Evolutionary conservation across 768 basidiomycete genomes (phyloP).

Genomic region (Rhodotorula sphaerocarpa): DNA sequence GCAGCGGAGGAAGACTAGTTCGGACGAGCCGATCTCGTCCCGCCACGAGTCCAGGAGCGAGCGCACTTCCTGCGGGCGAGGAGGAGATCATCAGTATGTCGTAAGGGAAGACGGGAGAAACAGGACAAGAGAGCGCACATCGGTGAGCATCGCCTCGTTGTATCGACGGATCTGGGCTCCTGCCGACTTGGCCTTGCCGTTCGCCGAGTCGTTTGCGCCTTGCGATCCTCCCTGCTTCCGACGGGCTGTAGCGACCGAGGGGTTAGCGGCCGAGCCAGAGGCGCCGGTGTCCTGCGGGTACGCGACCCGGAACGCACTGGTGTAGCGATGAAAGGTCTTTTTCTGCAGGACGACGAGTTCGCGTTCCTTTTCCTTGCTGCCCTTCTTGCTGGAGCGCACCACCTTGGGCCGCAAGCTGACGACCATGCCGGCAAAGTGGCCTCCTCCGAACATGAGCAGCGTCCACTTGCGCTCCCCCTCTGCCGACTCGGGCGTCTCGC

Average conservation of each 20-base stretch:
- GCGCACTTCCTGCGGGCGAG: conserved; percentile 65
- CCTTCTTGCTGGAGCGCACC: conserved; percentile 45
- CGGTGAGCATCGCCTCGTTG: conserved; percentile 84
- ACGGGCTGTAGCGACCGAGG: conserved; percentile 58
- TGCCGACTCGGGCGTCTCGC: conserved; percentile 32
- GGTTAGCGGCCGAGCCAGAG: too few species aligned
- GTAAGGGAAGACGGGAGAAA: too few species aligned
- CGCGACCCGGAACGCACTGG: conserved; percentile 52
- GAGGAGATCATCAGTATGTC: not conserved
- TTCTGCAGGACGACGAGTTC: conserved; percentile 75
- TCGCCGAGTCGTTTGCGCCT: conserved; percentile 80
- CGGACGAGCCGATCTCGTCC: conserved; percentile 75
- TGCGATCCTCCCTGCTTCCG: conserved; percentile 96
- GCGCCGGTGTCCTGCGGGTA: too few species aligned
- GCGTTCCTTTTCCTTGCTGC: conserved; percentile 57
- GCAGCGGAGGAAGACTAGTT: conserved; percentile 84
- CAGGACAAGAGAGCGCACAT: conserved; percentile 50
- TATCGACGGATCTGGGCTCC: conserved; percentile 89
- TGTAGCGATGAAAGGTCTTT: conserved; percentile 98
- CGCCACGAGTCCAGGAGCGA: conserved; percentile 73
- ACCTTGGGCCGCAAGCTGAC: conserved; percentile 44
- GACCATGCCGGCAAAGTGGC: conserved; percentile 93
- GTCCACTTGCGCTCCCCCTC: conserved; percentile 60
- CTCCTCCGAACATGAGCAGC: conserved; percentile 92
- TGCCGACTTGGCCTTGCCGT: conserved; percentile 84